Base-by-base conservation (phyloP, 768 basidiomycete species). In the Chiua virens region DNA sequence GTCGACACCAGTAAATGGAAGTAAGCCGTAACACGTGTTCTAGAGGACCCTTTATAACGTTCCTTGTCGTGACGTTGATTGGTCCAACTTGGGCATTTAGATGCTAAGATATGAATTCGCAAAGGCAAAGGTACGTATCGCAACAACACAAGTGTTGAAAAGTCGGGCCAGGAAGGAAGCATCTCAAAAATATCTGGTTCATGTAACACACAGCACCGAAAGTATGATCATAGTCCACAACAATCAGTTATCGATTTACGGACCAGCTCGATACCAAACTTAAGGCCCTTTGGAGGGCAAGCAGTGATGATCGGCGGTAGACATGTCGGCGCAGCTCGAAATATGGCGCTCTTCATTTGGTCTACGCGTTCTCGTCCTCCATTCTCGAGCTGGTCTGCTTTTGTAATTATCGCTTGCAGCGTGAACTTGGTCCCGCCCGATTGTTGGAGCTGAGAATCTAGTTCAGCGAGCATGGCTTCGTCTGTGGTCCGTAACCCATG, bases 391-490 rank as follows among this genome's bases (percentile, higher is more conserved):
- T 68, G 68, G 64, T 91, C 88, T 2, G 75, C 77, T 67, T 89
- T 89, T 38, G 89, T 89, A 57, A 90, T 79, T 51, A 91, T 71
- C 2, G 86, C 75, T 59, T 91, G 89, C 2, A 90, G 50, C 0
- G 86, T 86, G 64, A 82, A 83, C 72, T 74, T 37, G 71, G 71
- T 41, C 65, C 59, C 57, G 53, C 66, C 53, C 45, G 52, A 69
- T 59, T 52, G 75, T 56, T 61, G 63, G 65, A 59, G 54, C 21
- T 47, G 59, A 22, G 50, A 17, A 25, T 65, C 62, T 32, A 90
- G 74, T 37, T 79, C 72, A 13, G 66, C 57, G 3, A 91, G 77
- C 87, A 91, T 89, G 44, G 73, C 70, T 9, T 67, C 63, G 60
- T 92, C 89, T 30, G 70, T 71, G 23, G 72, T 64, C 50, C 78